Conservation (phyloP, 768 basidiomycete genomes). For the Boletus vermiculosoides region DNA sequence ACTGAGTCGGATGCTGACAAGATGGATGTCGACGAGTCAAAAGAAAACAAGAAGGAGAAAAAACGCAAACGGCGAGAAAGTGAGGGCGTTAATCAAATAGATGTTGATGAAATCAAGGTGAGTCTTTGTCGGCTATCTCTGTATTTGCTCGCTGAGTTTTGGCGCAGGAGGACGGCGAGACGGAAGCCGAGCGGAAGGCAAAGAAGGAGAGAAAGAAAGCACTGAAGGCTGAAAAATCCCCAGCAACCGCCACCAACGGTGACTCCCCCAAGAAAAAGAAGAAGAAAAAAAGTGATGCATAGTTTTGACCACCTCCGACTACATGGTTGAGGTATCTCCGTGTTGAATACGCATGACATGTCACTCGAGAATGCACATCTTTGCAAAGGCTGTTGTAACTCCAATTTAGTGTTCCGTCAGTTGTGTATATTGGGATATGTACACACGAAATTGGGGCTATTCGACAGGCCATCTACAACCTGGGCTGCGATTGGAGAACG, state of each 20-base stretch:
- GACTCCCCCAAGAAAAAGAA: slow-evolving; percentile 47
- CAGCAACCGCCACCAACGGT: slow-evolving; percentile 39
- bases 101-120: slow-evolving; percentile 42
- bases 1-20: slow-evolving; percentile 34
- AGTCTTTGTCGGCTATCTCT: slow-evolving; percentile 19
- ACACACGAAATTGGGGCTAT: too few species aligned
- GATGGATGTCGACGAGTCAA: slow-evolving; percentile 46
- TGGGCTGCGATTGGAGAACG: too few species aligned
- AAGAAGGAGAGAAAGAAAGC: slow-evolving; percentile 79
- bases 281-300: slow-evolving; percentile 38
- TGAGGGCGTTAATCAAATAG: slow-evolving; percentile 46
- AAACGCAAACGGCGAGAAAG: slow-evolving; percentile 56
- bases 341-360: background rate
- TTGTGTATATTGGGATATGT: too few species aligned
- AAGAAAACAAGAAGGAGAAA: slow-evolving; percentile 41
- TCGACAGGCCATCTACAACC: too few species aligned
- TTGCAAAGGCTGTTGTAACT: background rate
- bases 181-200: slow-evolving; percentile 81
- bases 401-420: too few species aligned
- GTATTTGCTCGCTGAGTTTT: slow-evolving; percentile 7
- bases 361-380: background rate
- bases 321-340: background rate
- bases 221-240: slow-evolving; percentile 71
- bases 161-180: slow-evolving; percentile 53
- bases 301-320: slow-evolving; percentile 8